Base-by-base conservation (phyloP, 1,284 basidiomycete genomes). In the Phlebopus sp. region DNA sequence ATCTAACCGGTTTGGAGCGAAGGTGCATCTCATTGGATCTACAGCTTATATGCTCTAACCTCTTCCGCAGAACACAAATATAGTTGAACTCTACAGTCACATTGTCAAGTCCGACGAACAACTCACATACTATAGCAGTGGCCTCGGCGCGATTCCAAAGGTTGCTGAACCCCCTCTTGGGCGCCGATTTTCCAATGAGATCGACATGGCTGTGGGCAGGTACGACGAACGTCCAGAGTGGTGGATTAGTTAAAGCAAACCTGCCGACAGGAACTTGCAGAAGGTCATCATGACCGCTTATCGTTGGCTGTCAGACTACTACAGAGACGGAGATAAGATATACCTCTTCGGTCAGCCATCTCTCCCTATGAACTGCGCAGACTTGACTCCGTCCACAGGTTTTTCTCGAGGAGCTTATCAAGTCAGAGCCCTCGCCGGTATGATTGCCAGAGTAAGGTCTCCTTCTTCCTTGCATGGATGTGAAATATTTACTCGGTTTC, bases 351-450 rank as follows among this genome's bases (percentile, higher is more conserved):
- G 70, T 67, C 31, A 34, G 55, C 23, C 18, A 7, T 15, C 15
- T 18, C 4, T 5, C 38, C 21, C 14, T 32, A 27, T 1, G 3
- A 11, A 7, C 13, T 5, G 6, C 4, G 0, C 7, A 21, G 19
- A 3, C 42, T 50, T 55, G 8, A 57, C n/a, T 11, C 27, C 6
- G 29, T 3, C 25, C 39, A 5, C 37, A 71, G 69, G 69, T 0
- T 73, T 67, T 53, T 71, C 69, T 0, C 67, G 69, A 3, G 69
- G 69, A 18, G 71, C 70, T 29, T 71, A 72, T 45, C 71, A 72
- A 50, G 69, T 68, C 5, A 60, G 69, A 37, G 60, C 54, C 2
- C 47, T 71, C 40, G 65, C 69, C 4, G 69, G 57, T 18, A 72
- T 72, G 71, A 67, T 71, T 36, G 50, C 59, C 30, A 56, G 45